Base-by-base conservation (phyloP, 352 stramenopile genomes). In the Globisporangium iwayamae region DNA sequence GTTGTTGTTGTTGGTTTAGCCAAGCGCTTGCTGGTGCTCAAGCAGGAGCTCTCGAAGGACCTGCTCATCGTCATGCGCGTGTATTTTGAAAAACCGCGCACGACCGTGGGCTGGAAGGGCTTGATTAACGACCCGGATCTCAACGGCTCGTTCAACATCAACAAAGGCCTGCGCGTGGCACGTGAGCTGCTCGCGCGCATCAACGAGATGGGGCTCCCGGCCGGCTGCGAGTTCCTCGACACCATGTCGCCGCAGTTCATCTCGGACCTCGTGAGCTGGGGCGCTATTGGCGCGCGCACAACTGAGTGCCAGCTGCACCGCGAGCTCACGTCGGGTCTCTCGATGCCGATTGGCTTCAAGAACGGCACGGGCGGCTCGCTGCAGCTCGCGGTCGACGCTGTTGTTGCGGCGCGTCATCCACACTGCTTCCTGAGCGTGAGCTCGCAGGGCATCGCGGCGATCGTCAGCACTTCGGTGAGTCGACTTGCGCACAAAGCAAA, bases 271-370 rank as follows among this genome's bases (percentile, higher is more conserved):
- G 85, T 96, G 46, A 92, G 81, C 68, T 96, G 89, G 89, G 89
- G 89, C 28, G 89, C 87, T 32, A 96, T 96, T n/a, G 89, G 89
- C n/a, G 89, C 89, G 8, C 83, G 89, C 56, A 96, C 89, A 32
- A 96, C 89, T 66, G 89, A 96, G 74, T 94, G 85, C 62, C 89
- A 96, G 69, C 66, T 96, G 56, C 89, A 96, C 70, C 87, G 89
- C 46, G 89, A 96, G 67, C 84, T 96, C 56, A 94, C 87, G 62
- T 96, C 86, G 34, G 89, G 89, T 51, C 72, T 96, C 4, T 96
- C 86, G 38, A 96, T 95, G 86, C 87, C 89, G 13, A 90, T 96
- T n/a, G 89, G 89, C 66, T 96, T 96, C 74, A 96, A 96, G 75
- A 96, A 96, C 69, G 89, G 87, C 73, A 96, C 89, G 56, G 84